Base-by-base conservation (phyloP, 1,284 basidiomycete genomes). In the Xerocomus minutiporus region DNA sequence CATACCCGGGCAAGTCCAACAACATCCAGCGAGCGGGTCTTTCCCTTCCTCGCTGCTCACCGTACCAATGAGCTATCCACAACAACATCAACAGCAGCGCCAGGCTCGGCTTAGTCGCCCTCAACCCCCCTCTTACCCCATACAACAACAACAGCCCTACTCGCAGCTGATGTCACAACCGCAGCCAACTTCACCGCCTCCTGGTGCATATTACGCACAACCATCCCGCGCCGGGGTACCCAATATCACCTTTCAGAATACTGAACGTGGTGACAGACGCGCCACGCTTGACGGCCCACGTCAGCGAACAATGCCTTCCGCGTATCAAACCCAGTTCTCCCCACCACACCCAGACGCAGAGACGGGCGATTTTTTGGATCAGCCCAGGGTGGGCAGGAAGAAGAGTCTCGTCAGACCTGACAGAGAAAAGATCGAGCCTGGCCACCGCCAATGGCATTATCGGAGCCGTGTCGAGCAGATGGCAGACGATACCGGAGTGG, bases 401-500 rank as follows among this genome's bases (percentile, higher is more conserved):
- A 96, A 95, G 81, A 93, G 88, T 66, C 81, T 99, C 45, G 92
- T 98, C 51, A 79, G 84, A 52, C 96, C 97, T 8, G 96, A 99
- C 71, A 80, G 96, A 57, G 96, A 97, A 76, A 91, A 96, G 76
- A 93, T 98, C 64, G 95, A 97, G 67, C 94, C 95, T 8, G 86
- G 85, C 46, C 94, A 98, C 76, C 82, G 94, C 41, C 86, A 96
- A 61, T 99, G 90, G 86, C 90, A 98, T 74, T 99, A 99, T 73
- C 86, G 93, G 50, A 88, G 82, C 59, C 93, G 91, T 71, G 91
- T 92, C 13, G 87, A 88, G 20, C 85, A 91, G 66, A 80, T 93
- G 69, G 84, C 88, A 67, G 77, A 85, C 53, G 83, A 85, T 58
- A 79, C 81, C 13, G 69, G 76, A 48, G 75, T 91, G 5, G 87